Evolutionary conservation across 2,329 filamentous ascomycete genomes (phyloP), one percentile per base, ranked within the genome.

Genomic region (Ophiocordyceps sinensis): DNA sequence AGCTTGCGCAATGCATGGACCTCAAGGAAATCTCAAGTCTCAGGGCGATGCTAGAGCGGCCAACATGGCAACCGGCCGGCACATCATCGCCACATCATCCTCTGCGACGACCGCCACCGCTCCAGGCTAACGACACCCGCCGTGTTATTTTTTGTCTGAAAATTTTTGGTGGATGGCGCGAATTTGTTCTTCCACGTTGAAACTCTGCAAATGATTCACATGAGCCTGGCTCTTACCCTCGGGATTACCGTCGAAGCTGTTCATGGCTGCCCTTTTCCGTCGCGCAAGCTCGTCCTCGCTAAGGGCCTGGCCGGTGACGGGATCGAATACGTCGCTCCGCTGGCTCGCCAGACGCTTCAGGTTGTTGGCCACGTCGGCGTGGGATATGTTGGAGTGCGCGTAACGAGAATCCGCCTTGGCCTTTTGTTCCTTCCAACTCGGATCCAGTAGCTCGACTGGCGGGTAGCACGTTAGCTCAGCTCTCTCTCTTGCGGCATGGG

Each of bases 381-480:
- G 89, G 1, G 82, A 85, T 10, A 94, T 65, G 52, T 94, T 95
- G 10, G 87, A 93, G 0, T 84, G 88, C 2, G 85, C 77, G 48
- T 82, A 85, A 46, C 89, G 81, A 12, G 83, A 78, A 37, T 94
- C 86, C 14, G 85, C 79, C 59, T 94, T 94, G 43, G 85, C 83
- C 51, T 87, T 86, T 59, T 96, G 88, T 57, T 95, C 88, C 59
- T 94, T 94, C 88, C 89, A 96, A 44, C 83, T 77, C 1, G 89
- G 89, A 57, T 96, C 89, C 44, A 95, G 74, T 37, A 95, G 73
- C 63, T 96, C 89, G 57, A 96, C 83, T 82, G n/a, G n/a, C 5
- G 17, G 9, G 32, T 7, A 17, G 2, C 5, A 15, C 10, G 15
- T 35, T 17, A 35, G 32, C 32, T 10, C 15, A 17, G n/a, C 11